Evolutionary conservation across 1,284 basidiomycete genomes (phyloP).

Genomic region (Anthracocystis panici-leucophaei): DNA sequence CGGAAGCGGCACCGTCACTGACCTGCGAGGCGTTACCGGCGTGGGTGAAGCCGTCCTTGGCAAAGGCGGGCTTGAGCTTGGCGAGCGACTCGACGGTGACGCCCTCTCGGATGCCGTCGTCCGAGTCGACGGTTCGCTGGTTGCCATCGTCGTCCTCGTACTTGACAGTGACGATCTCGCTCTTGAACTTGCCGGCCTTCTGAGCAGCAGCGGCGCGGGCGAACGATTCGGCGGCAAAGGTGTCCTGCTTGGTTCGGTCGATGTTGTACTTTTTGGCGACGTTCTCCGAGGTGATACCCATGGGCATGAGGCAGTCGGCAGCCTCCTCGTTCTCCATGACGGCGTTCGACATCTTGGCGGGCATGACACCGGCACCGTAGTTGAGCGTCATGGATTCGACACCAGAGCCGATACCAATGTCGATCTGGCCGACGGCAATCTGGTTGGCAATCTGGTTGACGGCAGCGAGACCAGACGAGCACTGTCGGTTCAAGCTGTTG

Average conservation of each 20-base stretch:
- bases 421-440: conserved; percentile 75
- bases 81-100: conserved; percentile 86
- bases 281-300: conserved; percentile 98
- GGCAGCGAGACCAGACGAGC: conserved; percentile 89
- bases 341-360: conserved; percentile 81
- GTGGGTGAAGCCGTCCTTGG: conserved; percentile 88
- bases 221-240: conserved; percentile 84
- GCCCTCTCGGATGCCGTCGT: conserved; percentile 88
- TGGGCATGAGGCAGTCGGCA: conserved; percentile 91
- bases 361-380: conserved; percentile 77
- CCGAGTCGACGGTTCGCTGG: conserved; percentile 82
- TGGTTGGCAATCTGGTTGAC: conserved; percentile 91
- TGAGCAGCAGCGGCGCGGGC: conserved; percentile 87
- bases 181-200: conserved; percentile 88
- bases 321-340: conserved; percentile 84
- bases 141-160: conserved; percentile 83
- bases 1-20: conserved; percentile 96
- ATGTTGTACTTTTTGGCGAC: conserved; percentile 84
- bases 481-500: conserved; percentile 88
- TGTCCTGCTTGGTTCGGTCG: conserved; percentile 81
- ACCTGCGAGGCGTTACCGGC: conserved; percentile 93
- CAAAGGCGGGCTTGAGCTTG: conserved; percentile 95
- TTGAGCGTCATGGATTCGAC: conserved; percentile 90
- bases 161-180: conserved; percentile 88
- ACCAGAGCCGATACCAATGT: conserved; percentile 91